phyloP scores from a whole-genome alignment of 2,329 filamentous ascomycete genomes.

The Alternaria sp. region DNA sequence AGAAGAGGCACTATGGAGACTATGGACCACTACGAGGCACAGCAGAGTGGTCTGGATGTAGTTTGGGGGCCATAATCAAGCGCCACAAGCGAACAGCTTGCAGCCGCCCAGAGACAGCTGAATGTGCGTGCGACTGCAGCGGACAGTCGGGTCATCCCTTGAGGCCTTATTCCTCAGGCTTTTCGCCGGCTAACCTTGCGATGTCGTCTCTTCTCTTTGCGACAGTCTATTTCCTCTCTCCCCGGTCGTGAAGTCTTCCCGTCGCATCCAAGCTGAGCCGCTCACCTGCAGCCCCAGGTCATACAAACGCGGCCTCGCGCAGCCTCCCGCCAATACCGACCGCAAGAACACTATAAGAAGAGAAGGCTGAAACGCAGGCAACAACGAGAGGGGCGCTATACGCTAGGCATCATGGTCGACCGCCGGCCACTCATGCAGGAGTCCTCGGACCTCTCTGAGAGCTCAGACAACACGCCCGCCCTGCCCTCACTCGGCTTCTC shows the following conservation, averaged over 20 bases:
- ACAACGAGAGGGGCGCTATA: conserved; percentile 2
- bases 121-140: conserved; percentile 5
- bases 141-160: neutral
- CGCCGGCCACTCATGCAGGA: conserved; percentile 39
- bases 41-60: conserved; percentile 2
- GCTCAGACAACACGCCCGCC: conserved; percentile 34
- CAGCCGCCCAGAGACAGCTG: conserved; percentile 14
- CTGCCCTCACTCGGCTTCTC: conserved; percentile 38
- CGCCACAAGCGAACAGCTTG: conserved; percentile 18
- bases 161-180: conserved; percentile 5
- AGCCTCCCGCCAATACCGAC: conserved; percentile 2
- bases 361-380: conserved; percentile 26
- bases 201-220: neutral
- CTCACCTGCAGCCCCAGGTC: conserved; percentile 2
- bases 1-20: neutral
- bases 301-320: conserved; percentile 4
- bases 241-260: neutral
- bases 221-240: neutral
- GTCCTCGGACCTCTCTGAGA: conserved; percentile 35
- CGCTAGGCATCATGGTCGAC: conserved; percentile 35
- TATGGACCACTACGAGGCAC: neutral
- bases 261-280: conserved; percentile 1
- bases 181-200: neutral
- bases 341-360: neutral
- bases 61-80: conserved; percentile 9